These are phyloP conservation scores for Neopestalotiopsis sp. DNA, from an alignment of 2,329 filamentous ascomycete genomes.

Conservation along the genomic window DNA sequence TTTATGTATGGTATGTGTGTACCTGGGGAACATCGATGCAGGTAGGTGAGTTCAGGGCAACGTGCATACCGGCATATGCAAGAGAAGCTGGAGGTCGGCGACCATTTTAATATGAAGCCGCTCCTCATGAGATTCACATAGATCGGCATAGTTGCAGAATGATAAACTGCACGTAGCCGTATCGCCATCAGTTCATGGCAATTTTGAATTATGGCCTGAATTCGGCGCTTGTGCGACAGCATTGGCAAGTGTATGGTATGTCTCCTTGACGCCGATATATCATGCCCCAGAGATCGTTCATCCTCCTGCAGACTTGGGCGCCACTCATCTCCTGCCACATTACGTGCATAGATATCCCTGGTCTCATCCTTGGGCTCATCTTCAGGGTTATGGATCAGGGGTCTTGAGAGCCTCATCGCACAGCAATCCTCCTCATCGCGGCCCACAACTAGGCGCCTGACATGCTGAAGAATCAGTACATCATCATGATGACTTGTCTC, in stretches of 20 bases:
- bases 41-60: not conserved
- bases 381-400: slow-evolving; percentile 18
- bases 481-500: not conserved
- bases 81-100: slow-evolving; percentile 9
- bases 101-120: slow-evolving; percentile 8
- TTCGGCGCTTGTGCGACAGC: slow-evolving; percentile 17
- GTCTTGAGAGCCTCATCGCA: slow-evolving; percentile 27
- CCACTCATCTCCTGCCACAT: slow-evolving; percentile 32
- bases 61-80: slow-evolving; percentile 6
- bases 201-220: not conserved
- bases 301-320: slow-evolving; percentile 29
- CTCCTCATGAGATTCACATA: slow-evolving; percentile 1
- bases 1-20: slow-evolving; percentile 6
- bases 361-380: slow-evolving; percentile 24
- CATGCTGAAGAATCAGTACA: not conserved
- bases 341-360: slow-evolving; percentile 29
- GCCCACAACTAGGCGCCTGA: not conserved
- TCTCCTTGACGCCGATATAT: slow-evolving; percentile 27
- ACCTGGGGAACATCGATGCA: slow-evolving; percentile 8
- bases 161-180: slow-evolving; percentile 13
- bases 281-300: slow-evolving; percentile 29
- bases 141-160: not conserved
- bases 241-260: slow-evolving; percentile 21
- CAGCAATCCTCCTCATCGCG: slow-evolving; percentile 11
- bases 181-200: not conserved